Percentiles rank a stretch among this genome's conserved stretches.
phyloP scores from a whole-genome alignment of 1,139 yeast genomes.

The Geotrichum reessii region DNA sequence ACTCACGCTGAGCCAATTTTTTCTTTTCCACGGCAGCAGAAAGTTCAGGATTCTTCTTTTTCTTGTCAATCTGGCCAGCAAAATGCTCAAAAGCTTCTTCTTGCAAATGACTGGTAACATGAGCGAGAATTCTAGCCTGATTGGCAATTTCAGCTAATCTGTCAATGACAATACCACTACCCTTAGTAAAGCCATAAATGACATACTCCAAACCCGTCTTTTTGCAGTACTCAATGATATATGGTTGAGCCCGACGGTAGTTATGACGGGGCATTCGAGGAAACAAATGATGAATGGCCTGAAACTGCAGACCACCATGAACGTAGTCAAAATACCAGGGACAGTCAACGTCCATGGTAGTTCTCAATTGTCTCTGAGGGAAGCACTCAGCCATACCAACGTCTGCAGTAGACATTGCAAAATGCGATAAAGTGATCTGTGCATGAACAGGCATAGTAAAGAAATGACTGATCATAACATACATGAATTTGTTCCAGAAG shows the following conservation, averaged over 20 bases:
- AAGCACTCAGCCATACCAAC: conserved; percentile 79
- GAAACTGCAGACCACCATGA: conserved; percentile 92
- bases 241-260: conserved; percentile 65
- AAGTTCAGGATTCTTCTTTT: conserved; percentile 11
- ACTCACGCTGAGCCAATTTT: conserved; percentile 10
- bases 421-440: conserved; percentile 82
- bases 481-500: conserved; percentile 49
- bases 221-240: conserved; percentile 66
- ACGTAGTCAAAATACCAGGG: conserved; percentile 87
- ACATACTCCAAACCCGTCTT: conserved; percentile 76
- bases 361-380: conserved; percentile 72
- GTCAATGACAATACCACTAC: conserved; percentile 64
- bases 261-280: conserved; percentile 89
- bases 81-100: conserved; percentile 18
- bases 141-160: conserved; percentile 70
- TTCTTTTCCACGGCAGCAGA: conserved; percentile 15
- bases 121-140: conserved; percentile 68
- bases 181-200: conserved; percentile 76
- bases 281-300: conserved; percentile 82
- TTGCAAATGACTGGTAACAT: conserved; percentile 49
- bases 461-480: conserved; percentile 66
- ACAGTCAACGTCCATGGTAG: conserved; percentile 94
- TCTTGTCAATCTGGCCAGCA: conserved; percentile 11
- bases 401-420: conserved; percentile 90
- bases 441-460: conserved; percentile 89